Evolutionary conservation across 2,329 filamentous ascomycete genomes (phyloP).

Genomic region (Clarireedia paspali): DNA sequence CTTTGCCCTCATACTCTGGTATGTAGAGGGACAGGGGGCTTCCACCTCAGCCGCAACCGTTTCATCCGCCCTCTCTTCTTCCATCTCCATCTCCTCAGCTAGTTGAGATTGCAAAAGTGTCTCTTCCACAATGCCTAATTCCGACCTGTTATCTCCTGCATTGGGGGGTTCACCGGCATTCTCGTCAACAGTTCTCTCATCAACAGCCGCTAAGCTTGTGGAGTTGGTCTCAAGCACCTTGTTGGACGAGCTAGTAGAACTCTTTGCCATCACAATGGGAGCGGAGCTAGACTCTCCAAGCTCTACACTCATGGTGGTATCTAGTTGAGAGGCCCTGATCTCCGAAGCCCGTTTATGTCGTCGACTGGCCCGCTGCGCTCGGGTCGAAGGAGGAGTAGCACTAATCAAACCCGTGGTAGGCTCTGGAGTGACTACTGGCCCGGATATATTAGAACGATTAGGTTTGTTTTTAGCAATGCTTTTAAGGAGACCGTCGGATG

Average conservation of each 20-base stretch:
- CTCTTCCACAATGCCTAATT: slow-evolving; percentile 4
- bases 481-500: neutral
- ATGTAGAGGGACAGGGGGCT: no score
- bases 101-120: slow-evolving; percentile 6
- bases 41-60: neutral
- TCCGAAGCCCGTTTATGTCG: neutral
- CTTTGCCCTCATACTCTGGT: slow-evolving; percentile 32
- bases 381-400: neutral
- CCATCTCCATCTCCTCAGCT: slow-evolving; percentile 1
- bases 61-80: neutral
- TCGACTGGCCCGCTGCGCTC: neutral
- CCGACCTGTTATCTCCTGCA: neutral
- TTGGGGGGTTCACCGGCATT: neutral
- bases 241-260: neutral
- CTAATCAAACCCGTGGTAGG: neutral
- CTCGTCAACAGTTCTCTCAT: neutral
- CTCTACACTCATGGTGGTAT: neutral
- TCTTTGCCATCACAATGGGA: neutral
- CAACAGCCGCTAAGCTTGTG: slow-evolving; percentile 6
- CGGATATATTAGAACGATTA: no score
- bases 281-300: neutral
- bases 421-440: neutral
- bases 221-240: neutral
- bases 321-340: neutral
- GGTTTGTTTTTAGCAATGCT: no score